Conservation (phyloP, 768 basidiomycete species). For the Pulveroboletus ravenelii region DNA sequence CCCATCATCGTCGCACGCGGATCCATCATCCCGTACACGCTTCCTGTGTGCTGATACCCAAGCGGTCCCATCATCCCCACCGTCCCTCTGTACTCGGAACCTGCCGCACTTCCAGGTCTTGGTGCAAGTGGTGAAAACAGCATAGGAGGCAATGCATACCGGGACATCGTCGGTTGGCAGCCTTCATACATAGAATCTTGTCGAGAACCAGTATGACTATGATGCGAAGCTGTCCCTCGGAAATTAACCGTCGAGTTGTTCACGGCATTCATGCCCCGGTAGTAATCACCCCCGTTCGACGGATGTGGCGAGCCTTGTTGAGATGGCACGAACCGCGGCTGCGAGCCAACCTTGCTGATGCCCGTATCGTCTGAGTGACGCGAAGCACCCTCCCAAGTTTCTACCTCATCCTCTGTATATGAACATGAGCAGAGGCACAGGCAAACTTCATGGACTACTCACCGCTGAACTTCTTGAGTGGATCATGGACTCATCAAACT, state of each 20-base stretch:
- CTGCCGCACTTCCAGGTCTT: conserved; percentile 58
- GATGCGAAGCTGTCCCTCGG: conserved; percentile 39
- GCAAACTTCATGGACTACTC: conserved; percentile 26
- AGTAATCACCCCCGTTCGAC: conserved; percentile 81
- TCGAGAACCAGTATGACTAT: conserved; percentile 43
- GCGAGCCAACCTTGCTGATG: conserved; percentile 59
- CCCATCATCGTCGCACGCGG: conserved; percentile 69
- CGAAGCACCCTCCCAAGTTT: conserved; percentile 83
- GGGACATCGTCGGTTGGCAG: conserved; percentile 42
- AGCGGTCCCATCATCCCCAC: conserved; percentile 52
- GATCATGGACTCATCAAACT: conserved; percentile 97
- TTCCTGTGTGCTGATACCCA: conserved; percentile 66
- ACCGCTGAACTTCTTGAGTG: conserved; percentile 97
- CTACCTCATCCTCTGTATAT: conserved; percentile 85
- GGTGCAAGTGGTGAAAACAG: conserved; percentile 68
- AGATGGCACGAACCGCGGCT: conserved; percentile 49
- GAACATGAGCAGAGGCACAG: conserved; percentile 5
- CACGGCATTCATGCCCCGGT: conserved; percentile 74
- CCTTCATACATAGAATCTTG: conserved; percentile 39
- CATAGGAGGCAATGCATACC: conserved; percentile 53
- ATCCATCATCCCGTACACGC: conserved; percentile 66
- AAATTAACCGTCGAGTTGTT: conserved; percentile 60
- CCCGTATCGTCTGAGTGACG: conserved; percentile 72
- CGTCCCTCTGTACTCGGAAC: conserved; percentile 66
- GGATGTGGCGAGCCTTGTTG: conserved; percentile 63